Percentiles rank a stretch among this genome's conserved stretches.
These are phyloP conservation scores for Ganoderma meredithae DNA, from an alignment of 1,284 basidiomycete genomes.

Conservation along the genomic window DNA sequence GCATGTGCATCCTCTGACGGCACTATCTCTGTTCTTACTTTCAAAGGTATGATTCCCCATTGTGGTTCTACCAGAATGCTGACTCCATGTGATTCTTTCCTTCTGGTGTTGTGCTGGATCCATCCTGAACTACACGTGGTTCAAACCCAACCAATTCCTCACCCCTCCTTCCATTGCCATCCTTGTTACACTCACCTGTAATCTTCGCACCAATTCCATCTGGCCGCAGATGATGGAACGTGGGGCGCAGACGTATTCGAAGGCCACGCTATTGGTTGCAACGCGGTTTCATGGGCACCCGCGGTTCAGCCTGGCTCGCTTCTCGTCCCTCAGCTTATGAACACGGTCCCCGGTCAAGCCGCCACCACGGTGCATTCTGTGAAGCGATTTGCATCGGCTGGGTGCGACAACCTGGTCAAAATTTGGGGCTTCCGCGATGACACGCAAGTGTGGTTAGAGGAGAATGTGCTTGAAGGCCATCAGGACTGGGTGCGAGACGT, in stretches of 20 bases:
- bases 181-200: neutral
- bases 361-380: conserved; percentile 52
- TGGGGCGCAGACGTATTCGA: conserved; percentile 97
- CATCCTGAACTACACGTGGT: neutral
- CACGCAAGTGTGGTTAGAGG: conserved; percentile 86
- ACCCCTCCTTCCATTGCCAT: neutral
- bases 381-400: conserved; percentile 94
- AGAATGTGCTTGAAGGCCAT: conserved; percentile 90
- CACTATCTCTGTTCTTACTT: conserved; percentile 95
- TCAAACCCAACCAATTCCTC: neutral
- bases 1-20: conserved; percentile 99
- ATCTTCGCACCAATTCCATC: neutral
- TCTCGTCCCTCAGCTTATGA: conserved; percentile 59
- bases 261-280: conserved; percentile 96
- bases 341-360: conserved; percentile 53
- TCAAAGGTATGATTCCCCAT: conserved; percentile 79
- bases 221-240: conserved; percentile 86
- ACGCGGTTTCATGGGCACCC: conserved; percentile 98
- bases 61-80: neutral
- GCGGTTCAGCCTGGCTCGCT: conserved; percentile 89
- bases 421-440: conserved; percentile 91
- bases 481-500: conserved; percentile 98
- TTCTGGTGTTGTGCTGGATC: neutral
- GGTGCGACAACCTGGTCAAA: conserved; percentile 95
- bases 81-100: neutral